Evolutionary conservation across 495 filamentous ascomycete species (phyloP).

Genomic region (Aspergillus conjunctus): DNA sequence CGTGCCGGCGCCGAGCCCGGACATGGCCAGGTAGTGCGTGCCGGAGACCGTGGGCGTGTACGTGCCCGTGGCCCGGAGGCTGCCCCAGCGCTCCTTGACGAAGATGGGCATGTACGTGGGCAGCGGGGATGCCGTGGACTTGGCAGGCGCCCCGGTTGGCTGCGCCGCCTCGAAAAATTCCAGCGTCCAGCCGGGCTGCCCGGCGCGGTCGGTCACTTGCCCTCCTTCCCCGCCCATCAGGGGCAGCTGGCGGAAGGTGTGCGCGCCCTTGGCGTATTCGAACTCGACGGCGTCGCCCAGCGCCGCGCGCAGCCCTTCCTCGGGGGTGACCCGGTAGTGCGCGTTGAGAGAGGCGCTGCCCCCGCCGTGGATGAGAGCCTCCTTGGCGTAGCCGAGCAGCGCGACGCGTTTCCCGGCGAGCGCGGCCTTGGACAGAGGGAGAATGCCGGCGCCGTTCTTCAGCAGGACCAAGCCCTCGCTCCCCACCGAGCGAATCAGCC

Average conservation of each 20-base stretch:
- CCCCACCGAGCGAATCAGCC: constrained; percentile 9
- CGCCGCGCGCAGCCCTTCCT: constrained; percentile 12
- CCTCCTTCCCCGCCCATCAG: constrained; percentile 7
- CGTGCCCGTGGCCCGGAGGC: not conserved
- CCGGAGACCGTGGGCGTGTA: constrained; percentile 13
- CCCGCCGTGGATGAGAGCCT: constrained; percentile 14
- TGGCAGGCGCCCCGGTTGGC: no score
- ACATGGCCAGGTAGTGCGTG: constrained; percentile 19
- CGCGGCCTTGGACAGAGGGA: constrained; percentile 2
- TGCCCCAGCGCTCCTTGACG: not conserved
- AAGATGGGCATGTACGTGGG: not conserved
- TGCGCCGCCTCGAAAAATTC: constrained; percentile 8
- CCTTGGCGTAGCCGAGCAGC: constrained; percentile 5
- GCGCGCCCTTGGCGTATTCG: constrained; percentile 16
- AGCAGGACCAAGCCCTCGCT: constrained; percentile 11
- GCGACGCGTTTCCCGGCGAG: constrained; percentile 5
- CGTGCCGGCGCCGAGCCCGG: constrained; percentile 13
- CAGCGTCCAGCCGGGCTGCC: constrained; percentile 11
- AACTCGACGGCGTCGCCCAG: constrained; percentile 17
- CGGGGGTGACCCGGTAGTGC: constrained; percentile 8
- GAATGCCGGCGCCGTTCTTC: constrained; percentile 4
- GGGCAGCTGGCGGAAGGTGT: constrained; percentile 11
- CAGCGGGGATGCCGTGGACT: not conserved
- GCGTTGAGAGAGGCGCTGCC: constrained; percentile 13
- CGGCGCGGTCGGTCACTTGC: constrained; percentile 10